Base-by-base conservation (phyloP, 2,329 filamentous ascomycete species). In the Ophiostoma triangulosporum region DNA sequence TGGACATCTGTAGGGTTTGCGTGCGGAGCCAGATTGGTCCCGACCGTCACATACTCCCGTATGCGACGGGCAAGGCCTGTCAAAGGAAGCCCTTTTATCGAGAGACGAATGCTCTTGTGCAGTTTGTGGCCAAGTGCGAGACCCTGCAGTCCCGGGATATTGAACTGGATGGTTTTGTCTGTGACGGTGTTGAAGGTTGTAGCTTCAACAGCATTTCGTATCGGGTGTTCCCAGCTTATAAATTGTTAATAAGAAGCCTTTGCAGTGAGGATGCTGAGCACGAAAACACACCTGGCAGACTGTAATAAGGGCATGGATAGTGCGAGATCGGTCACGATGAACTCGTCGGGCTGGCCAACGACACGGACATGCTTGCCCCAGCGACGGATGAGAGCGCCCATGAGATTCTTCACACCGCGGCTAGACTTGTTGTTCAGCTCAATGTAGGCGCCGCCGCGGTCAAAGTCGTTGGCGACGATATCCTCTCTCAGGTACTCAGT, bases 321-420 rank as follows among this genome's bases (percentile, higher is more conserved):
- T 11, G 54, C 22, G 12, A 43, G 38, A 6, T 29, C n/a, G 7
- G 29, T 31, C 8, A 43, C 48, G 8, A n/a, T 31, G 26, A n/a
- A 14, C 14, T 55, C 54, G 27, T 52, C 43, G 14, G 50, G 50
- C 32, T 55, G 32, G 86, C 17, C 48, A 33, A 49, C 15, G 8
- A 53, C 45, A 22, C 46, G 33, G 14, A 53, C 26, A 17, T 53
- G 45, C 6, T 31, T 24, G 4, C 32, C 35, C 45, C 45, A 53
- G 9, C 45, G 14, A 9, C 27, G 33, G 9, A 49, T 24, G 9
- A 53, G 33, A 12, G 51, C 22, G n/a, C 48, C 27, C 27, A 53
- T 53, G 17, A 53, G 51, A 3, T 29, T 29, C 33, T 49, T 17
- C 6, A 53, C 32, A 20, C 51, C 51, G 20, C 17, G 17, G 8